Evolutionary conservation across 768 basidiomycete genomes (phyloP).

Genomic region (button mushroom (Agaricus bisporus)): DNA sequence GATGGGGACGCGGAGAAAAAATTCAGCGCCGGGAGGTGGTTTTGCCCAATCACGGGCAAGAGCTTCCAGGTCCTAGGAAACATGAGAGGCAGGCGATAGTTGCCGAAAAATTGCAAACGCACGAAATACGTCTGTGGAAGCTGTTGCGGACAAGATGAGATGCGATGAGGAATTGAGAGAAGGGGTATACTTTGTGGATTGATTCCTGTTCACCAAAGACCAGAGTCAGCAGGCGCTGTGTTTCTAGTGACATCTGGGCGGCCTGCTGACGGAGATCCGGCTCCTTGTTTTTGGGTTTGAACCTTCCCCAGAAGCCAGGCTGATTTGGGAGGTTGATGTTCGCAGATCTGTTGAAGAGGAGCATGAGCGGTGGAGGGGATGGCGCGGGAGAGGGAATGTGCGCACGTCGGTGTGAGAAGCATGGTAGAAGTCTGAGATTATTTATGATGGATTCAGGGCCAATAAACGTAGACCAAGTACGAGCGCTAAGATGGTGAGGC

Average conservation of each 20-base stretch:
- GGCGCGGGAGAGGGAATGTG: conserved; percentile 21
- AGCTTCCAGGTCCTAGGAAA: conserved; percentile 66
- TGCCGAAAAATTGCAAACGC: conserved; percentile 19
- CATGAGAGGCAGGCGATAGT: conserved; percentile 8
- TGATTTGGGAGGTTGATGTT: conserved; percentile 53
- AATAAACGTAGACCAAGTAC: conserved; percentile 25
- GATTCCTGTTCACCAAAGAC: conserved; percentile 86
- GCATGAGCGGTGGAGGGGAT: conserved; percentile 22
- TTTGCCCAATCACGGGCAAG: conserved; percentile 83
- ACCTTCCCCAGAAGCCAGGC: conserved; percentile 53
- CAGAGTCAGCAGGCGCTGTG: conserved; percentile 76
- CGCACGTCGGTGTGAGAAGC: conserved; percentile 81
- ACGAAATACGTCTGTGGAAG: conserved; percentile 66
- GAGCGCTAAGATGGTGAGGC: conserved; percentile 16
- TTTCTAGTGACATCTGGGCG: conserved; percentile 60
- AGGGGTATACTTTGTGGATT: conserved; percentile 50
- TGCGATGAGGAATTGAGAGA: conserved; percentile 7
- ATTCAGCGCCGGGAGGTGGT: conserved; percentile 72
- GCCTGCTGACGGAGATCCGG: conserved; percentile 39
- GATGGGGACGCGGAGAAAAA: conserved; percentile 77
- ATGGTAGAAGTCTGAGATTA: conserved; percentile 33
- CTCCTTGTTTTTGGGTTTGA: conserved; percentile 70
- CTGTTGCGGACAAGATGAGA: conserved; percentile 26
- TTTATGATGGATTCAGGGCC: conserved; percentile 17
- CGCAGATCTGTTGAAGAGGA: conserved; percentile 48